phyloP scores from a whole-genome alignment of 2,329 filamentous ascomycete species.

The Parastagonospora avenae region DNA sequence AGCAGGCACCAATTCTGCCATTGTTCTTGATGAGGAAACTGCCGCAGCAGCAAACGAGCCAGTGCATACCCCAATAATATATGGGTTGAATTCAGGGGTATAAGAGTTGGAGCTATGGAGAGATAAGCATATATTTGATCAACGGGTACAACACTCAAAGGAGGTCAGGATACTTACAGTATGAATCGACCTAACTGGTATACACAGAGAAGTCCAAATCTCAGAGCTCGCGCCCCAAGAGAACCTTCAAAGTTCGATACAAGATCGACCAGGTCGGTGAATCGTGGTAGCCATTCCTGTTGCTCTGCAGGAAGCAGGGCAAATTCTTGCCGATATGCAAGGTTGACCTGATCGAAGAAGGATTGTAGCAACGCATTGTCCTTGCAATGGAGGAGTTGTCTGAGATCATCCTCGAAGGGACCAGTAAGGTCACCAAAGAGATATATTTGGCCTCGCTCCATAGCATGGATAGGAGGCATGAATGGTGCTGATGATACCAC shows the following conservation, averaged over 20 bases:
- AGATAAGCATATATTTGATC: background rate
- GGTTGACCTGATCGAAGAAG: conserved; percentile 51
- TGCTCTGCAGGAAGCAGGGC: conserved; percentile 38
- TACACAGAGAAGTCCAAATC: conserved; percentile 51
- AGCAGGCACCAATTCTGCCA: background rate
- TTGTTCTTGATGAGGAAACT: background rate
- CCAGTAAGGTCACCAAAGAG: conserved; percentile 55
- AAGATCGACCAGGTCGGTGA: conserved; percentile 48
- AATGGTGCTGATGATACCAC: background rate
- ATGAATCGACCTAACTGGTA: background rate
- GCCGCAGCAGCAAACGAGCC: background rate
- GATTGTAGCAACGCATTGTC: conserved; percentile 49
- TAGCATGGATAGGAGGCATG: conserved; percentile 1
- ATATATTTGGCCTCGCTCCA: conserved; percentile 36
- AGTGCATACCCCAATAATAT: background rate
- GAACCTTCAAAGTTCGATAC: conserved; percentile 13
- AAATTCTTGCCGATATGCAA: conserved; percentile 50
- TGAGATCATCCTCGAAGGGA: conserved; percentile 50
- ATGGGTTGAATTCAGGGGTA: background rate
- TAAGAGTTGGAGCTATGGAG: background rate
- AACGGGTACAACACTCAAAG: background rate
- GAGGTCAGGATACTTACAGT: conserved; percentile 13
- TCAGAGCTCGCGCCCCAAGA: conserved; percentile 31
- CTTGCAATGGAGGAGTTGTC: conserved; percentile 37
- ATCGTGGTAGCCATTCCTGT: conserved; percentile 46